phyloP scores from a whole-genome alignment of 345 rosid species.

The Salix viminalis region DNA sequence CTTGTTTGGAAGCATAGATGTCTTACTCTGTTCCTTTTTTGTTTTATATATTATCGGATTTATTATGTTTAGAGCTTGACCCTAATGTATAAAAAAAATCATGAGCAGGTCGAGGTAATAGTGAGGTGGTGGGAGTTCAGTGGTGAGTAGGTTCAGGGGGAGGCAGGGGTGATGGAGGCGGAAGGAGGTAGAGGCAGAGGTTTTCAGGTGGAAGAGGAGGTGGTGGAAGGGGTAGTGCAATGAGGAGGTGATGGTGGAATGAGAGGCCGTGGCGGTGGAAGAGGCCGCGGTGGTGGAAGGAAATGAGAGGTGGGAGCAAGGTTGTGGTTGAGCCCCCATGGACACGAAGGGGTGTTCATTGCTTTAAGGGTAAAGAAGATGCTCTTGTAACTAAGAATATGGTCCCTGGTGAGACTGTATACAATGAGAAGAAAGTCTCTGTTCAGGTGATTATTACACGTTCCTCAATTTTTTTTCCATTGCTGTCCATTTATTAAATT shows the following conservation, averaged over 20 bases:
- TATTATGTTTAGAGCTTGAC: no score
- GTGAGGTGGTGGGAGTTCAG: no score
- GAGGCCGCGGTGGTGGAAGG: conserved; percentile 57
- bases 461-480: background rate
- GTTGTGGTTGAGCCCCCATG: conserved; percentile 83
- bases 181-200: conserved; percentile 32
- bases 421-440: conserved; percentile 84
- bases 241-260: no score
- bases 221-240: conserved; percentile 38
- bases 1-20: no score
- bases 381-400: conserved; percentile 86
- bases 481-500: background rate
- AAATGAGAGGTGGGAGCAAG: conserved; percentile 88
- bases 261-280: conserved; percentile 43
- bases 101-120: no score
- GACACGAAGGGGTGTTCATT: conserved; percentile 81
- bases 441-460: conserved; percentile 73
- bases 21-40: no score
- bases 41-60: no score
- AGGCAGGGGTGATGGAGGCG: no score
- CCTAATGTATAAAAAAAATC: no score
- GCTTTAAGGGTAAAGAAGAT: conserved; percentile 94
- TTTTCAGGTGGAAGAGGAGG: conserved; percentile 37
- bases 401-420: conserved; percentile 90
- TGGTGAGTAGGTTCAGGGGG: no score